A percentile compares a stretch with the other conserved stretches of the same genome.
Evolutionary conservation across 768 basidiomycete genomes (phyloP).

Genomic region (Suillus alpinus): DNA sequence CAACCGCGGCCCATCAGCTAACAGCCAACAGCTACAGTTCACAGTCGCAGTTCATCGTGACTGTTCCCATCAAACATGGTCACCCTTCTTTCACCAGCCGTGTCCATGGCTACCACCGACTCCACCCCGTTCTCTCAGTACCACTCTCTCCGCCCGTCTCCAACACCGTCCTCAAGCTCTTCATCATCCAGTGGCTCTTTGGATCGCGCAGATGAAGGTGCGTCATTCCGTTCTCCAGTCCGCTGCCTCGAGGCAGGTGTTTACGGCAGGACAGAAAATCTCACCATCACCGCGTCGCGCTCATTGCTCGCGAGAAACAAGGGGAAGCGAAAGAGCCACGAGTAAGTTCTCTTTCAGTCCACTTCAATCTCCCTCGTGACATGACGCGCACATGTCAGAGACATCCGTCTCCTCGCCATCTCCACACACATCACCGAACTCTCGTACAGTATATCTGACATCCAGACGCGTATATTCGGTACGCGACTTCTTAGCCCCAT

Average conservation of each 20-base stretch:
- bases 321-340: slow-evolving; percentile 59
- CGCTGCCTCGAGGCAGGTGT: slow-evolving; percentile 18
- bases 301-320: slow-evolving; percentile 39
- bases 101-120: slow-evolving; percentile 14
- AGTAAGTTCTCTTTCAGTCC: slow-evolving; percentile 48
- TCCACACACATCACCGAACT: slow-evolving; percentile 87
- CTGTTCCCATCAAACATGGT: background rate
- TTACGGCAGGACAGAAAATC: slow-evolving; percentile 57
- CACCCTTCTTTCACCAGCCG: background rate
- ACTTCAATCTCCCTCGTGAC: slow-evolving; percentile 16
- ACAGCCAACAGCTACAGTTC: background rate
- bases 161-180: slow-evolving; percentile 22
- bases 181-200: slow-evolving; percentile 58
- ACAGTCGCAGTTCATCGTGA: background rate
- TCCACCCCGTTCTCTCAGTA: slow-evolving; percentile 33
- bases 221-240: slow-evolving; percentile 14
- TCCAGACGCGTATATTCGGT: slow-evolving; percentile 92
- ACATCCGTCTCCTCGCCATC: slow-evolving; percentile 72
- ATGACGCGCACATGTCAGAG: slow-evolving; percentile 41
- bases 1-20: background rate
- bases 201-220: slow-evolving; percentile 64
- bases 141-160: slow-evolving; percentile 31
- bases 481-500: slow-evolving; percentile 11
- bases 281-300: slow-evolving; percentile 63
- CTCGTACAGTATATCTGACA: slow-evolving; percentile 83